Evolutionary conservation across 2,329 filamentous ascomycete species (phyloP).

Genomic region (Colletotrichum destructivum): DNA sequence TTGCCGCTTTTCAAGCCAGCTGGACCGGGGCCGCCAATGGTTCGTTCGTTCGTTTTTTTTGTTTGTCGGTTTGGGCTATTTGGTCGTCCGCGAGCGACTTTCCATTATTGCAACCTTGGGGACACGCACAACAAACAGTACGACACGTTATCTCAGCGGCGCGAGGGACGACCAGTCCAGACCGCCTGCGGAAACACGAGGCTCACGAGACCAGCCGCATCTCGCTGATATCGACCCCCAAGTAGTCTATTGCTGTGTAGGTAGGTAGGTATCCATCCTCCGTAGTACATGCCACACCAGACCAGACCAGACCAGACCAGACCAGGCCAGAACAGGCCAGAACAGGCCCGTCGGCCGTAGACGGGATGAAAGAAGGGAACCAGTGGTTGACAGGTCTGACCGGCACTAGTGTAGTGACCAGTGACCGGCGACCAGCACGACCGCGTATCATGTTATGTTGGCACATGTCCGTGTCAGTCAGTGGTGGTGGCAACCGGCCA

Average conservation of each 20-base stretch:
- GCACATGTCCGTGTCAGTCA: slow-evolving; percentile 18
- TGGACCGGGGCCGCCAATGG: slow-evolving; percentile 5
- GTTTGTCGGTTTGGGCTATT: no score
- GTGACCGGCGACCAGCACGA: no score
- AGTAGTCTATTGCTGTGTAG: no score
- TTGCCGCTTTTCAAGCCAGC: slow-evolving; percentile 8
- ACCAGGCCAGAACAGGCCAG: not conserved
- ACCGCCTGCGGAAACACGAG: slow-evolving; percentile 14
- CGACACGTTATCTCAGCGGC: slow-evolving; percentile 24
- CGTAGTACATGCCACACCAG: no score
- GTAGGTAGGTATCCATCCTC: no score
- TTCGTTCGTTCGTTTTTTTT: not conserved
- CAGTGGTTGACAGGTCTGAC: slow-evolving; percentile 24
- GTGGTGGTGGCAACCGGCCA: not conserved
- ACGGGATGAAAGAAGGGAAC: slow-evolving; percentile 20
- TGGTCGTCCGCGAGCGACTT: not conserved
- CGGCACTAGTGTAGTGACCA: not conserved
- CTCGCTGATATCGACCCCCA: slow-evolving; percentile 1
- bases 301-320: no score
- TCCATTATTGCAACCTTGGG: not conserved
- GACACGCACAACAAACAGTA: no score
- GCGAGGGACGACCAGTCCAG: slow-evolving; percentile 20
- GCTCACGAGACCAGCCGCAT: slow-evolving; percentile 13
- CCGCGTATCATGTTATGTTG: not conserved
- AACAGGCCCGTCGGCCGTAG: slow-evolving; percentile 17